Percentiles rank a stretch among this genome's conserved stretches.
phyloP scores from a whole-genome alignment of 768 basidiomycete species.

The Suillus weaverae region DNA sequence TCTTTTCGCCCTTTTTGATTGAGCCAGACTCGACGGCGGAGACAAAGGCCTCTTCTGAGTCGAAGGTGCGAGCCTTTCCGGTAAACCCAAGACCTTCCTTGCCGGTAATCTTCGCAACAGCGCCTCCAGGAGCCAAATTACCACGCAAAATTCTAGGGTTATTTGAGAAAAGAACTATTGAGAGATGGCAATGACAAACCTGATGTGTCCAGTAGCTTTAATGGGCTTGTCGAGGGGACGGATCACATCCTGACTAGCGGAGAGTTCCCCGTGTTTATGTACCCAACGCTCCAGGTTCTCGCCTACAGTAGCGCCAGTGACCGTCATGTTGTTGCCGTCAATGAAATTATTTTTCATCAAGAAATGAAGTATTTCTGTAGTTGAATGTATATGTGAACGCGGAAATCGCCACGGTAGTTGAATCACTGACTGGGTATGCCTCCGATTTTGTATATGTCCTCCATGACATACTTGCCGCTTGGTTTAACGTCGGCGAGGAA shows the following conservation, averaged over 20 bases:
- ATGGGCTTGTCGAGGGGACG: conserved; percentile 85
- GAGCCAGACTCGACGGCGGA: conserved; percentile 84
- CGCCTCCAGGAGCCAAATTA: conserved; percentile 91
- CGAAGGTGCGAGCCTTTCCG: conserved; percentile 91
- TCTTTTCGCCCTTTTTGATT: conserved; percentile 95
- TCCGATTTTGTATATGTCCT: conserved; percentile 93
- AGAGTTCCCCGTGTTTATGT: conserved; percentile 74
- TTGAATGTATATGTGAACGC: background rate
- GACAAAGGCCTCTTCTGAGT: conserved; percentile 85
- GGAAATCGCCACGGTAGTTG: background rate
- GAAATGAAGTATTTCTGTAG: conserved; percentile 78
- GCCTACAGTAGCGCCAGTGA: conserved; percentile 85
- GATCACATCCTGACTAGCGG: conserved; percentile 78
- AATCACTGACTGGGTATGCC: conserved; percentile 84
- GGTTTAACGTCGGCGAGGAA: conserved; percentile 98
- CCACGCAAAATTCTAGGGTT: conserved; percentile 77
- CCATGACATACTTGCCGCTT: conserved; percentile 98
- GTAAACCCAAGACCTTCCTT: conserved; percentile 90
- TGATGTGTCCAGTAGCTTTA: conserved; percentile 86
- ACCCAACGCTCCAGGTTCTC: conserved; percentile 93
- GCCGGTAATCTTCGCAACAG: conserved; percentile 96
- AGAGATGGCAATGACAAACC: conserved; percentile 43
- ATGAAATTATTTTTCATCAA: conserved; percentile 85
- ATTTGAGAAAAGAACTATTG: conserved; percentile 9
- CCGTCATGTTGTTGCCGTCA: conserved; percentile 88